A percentile compares a stretch with the other conserved stretches of the same genome.
Conservation (phyloP, 1,139 yeast species). For the Pichia sp. region DNA sequence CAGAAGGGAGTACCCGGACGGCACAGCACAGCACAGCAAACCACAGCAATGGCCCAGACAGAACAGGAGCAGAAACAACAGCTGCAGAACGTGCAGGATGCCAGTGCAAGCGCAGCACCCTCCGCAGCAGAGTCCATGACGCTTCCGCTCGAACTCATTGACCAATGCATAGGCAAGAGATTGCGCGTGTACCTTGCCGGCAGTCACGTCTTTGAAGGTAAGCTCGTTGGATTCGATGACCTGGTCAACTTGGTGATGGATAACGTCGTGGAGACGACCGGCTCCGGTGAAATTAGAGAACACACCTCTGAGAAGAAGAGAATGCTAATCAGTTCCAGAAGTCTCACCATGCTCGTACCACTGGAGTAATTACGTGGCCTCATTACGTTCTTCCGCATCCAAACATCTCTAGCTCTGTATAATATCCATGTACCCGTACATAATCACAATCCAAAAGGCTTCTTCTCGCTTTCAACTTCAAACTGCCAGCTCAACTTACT, state of each 20-base stretch:
- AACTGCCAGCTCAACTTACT: no score
- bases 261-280: conserved; percentile 61
- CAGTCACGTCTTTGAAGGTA: conserved; percentile 77
- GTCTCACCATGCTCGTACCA: conserved; percentile 67
- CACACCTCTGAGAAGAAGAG: conserved; percentile 34
- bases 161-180: conserved; percentile 74
- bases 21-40: no score
- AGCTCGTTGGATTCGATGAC: conserved; percentile 87
- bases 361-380: conserved; percentile 29
- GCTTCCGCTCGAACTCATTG: conserved; percentile 79
- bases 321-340: conserved; percentile 84
- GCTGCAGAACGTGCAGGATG: no score
- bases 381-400: no score
- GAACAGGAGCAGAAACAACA: no score
- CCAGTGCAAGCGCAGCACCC: no score
- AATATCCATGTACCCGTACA: no score
- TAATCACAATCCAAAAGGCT: no score
- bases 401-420: no score
- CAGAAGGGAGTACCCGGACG: no score
- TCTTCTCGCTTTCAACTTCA: no score
- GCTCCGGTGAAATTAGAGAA: conserved; percentile 24
- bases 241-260: conserved; percentile 88
- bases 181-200: conserved; percentile 74
- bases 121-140: conserved; percentile 10
- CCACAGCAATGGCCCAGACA: no score